Base-by-base conservation (phyloP, 495 filamentous ascomycete genomes). In the Daldinia decipiens region DNA sequence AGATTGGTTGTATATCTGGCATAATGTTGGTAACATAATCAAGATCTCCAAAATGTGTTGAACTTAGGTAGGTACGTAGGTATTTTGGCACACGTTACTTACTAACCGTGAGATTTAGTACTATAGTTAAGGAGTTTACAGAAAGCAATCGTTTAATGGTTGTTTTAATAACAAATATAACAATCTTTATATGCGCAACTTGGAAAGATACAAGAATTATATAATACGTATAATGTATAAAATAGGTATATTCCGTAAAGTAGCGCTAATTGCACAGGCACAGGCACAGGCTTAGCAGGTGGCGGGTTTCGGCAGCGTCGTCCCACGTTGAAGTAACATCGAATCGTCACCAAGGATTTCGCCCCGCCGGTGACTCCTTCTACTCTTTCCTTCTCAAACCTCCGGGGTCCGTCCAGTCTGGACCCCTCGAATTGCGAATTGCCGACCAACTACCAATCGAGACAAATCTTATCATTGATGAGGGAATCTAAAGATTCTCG, bases 311-410 rank as follows among this genome's bases (percentile, higher is more conserved):
- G 34, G 24, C 32, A 13, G 31, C 17, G n/a, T 62, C 17, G 54
- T 63, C 13, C 38, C 24, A 43, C 32, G 24, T 21, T 55, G 19
- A 11, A 36, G 38, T 67, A 19, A 43, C 57, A 62, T 68, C 17
- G 60, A 64, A 70, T 70, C 67, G 62, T 65, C 67, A 70, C 67
- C 27, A 58, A 59, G 53, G 43, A 61, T 72, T 61, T 60, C 34
- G 70, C 73, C 73, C 70, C 70, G 73, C 73, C 73, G 67, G 60
- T 73, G 68, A 71, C 68, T 71, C 68, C 31, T 71, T 61, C 62
- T 24, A 62, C 43, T 62, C 58, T 53, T 47, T 51, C 57, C 27
- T 39, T 43, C 40, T 66, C 60, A 68, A 57, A 50, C 62, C 43
- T 67, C 53, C 58, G 72, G 72, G 72, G 59, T 66, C 68, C 72